These are phyloP conservation scores for Holtermannia corniformis DNA, from an alignment of 768 basidiomycete genomes.

Conservation along the genomic window DNA sequence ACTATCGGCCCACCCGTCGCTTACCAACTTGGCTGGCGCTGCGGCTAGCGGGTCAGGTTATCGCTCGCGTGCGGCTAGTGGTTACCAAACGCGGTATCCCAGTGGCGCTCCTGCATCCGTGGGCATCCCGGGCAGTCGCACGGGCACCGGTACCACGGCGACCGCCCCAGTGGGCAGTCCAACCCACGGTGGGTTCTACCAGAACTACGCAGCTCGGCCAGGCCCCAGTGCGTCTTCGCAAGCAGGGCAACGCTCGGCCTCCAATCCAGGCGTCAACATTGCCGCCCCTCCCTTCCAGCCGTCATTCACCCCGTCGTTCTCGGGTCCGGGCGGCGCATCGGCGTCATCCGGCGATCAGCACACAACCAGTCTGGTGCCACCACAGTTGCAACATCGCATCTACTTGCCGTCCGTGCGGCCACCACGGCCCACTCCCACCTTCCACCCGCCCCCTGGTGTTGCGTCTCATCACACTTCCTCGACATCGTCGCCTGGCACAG, in stretches of 20 bases:
- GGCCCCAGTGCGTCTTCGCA: too few relatives aligned
- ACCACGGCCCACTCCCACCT: conserved; percentile 27
- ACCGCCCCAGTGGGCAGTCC: not conserved
- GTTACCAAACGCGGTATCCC: not conserved
- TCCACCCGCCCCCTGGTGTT: conserved; percentile 31
- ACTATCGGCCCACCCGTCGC: conserved; percentile 18
- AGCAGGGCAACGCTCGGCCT: not conserved
- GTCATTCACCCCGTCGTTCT: not conserved
- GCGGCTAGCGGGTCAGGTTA: conserved; percentile 10
- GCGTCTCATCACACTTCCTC: conserved; percentile 16
- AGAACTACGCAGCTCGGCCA: too few relatives aligned
- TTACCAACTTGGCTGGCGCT: conserved; percentile 13
- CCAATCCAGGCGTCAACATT: conserved; percentile 15
- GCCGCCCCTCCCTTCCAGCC: conserved; percentile 27
- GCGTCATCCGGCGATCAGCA: conserved; percentile 12
- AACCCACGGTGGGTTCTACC: not conserved
- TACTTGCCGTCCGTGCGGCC: conserved; percentile 28
- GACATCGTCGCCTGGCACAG: not conserved
- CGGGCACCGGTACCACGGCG: too few relatives aligned
- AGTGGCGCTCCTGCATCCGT: not conserved
- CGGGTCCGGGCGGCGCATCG: conserved; percentile 1
- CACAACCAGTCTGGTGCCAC: conserved; percentile 37
- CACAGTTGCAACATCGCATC: conserved; percentile 39
- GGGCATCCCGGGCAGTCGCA: not conserved
- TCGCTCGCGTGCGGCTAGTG: conserved; percentile 18